Percentiles rank a stretch among this genome's conserved stretches.
phyloP scores from a whole-genome alignment of 352 stramenopile genomes.

The Phytopythium aichiense region DNA sequence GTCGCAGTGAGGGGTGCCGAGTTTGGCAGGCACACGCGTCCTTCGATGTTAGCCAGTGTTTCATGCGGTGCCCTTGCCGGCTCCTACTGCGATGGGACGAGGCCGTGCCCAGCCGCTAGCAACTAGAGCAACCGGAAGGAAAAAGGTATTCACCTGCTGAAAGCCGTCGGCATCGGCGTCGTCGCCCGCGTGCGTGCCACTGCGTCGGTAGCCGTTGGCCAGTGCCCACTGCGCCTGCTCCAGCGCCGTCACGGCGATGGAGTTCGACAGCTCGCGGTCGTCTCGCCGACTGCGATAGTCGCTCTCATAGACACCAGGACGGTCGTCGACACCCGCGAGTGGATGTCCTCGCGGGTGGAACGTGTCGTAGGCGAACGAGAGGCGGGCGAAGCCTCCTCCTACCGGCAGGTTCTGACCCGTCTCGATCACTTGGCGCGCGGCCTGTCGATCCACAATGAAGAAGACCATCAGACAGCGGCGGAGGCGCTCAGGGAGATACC shows the following conservation, averaged over 20 bases:
- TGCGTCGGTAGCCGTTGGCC: conserved; percentile 43
- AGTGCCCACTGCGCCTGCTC: conserved; percentile 82
- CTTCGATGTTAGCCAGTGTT: conserved; percentile 4
- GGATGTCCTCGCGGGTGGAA: conserved; percentile 19
- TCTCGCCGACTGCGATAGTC: neutral
- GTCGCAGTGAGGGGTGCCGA: neutral
- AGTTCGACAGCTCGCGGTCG: conserved; percentile 17
- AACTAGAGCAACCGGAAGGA: conserved; percentile 3
- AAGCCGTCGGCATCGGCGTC: neutral
- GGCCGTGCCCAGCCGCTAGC: neutral
- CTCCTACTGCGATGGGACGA: neutral
- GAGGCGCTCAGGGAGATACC: neutral
- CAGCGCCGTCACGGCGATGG: conserved; percentile 55
- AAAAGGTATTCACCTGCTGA: conserved; percentile 36
- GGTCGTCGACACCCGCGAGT: conserved; percentile 4
- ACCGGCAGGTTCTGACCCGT: conserved; percentile 29
- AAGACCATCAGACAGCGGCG: neutral
- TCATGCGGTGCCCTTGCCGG: neutral
- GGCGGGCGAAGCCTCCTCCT: conserved; percentile 32
- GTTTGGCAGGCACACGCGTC: neutral
- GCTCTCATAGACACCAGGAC: neutral
- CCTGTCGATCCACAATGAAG: conserved; percentile 3
- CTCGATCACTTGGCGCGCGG: conserved; percentile 29
- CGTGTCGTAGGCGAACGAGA: conserved; percentile 59
- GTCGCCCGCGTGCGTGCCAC: conserved; percentile 16